Evolutionary conservation across 495 filamentous ascomycete genomes (phyloP), one percentile per base, ranked within the genome.

Genomic region (Penicillium canescens): DNA sequence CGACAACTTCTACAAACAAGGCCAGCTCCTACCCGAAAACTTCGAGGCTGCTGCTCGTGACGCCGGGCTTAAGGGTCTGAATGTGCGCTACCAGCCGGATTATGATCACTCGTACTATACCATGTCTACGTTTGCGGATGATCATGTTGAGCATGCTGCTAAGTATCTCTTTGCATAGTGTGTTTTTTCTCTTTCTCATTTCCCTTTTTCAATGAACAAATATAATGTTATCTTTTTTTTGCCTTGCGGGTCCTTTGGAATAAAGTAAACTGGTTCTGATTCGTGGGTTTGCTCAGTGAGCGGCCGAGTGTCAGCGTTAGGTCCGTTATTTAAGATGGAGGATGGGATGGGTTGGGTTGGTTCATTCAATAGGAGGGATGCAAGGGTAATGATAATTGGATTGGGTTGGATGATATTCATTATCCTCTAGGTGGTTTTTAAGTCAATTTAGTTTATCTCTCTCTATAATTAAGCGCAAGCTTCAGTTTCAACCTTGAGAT

Each of bases 81-180:
- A 82, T 42, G 66, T 97, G 55, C 78, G 94, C 62, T 94, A 92
- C 77, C 93, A 96, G 74, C 64, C 90, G 65, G 92, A 84, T 46
- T 98, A 98, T 67, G 95, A 98, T 71, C 94, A 98, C 70, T 95
- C 90, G 48, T 98, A 98, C 69, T 97, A 81, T 71, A 96, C 94
- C 62, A 93, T 98, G 76, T 83, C 93, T 26, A 83, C 78, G 10
- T 98, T 98, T 72, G 80, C 88, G 43, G 86, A 87, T 60, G 92
- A 98, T 57, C 94, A 98, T 78, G 79, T 98, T 46, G 84, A 87
- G 48, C 91, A 94, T 70, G 91, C 91, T 50, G 92, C 94, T 36
- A 94, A 91, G 80, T 83, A 91, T 73, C 71, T 96, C 38, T 69
- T 81, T 68, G 71, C 70, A 60, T 82, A 83, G 78, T 81, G 74